Base-by-base conservation (phyloP, 805 yeast species). In the Zygoascus tannicola region DNA sequence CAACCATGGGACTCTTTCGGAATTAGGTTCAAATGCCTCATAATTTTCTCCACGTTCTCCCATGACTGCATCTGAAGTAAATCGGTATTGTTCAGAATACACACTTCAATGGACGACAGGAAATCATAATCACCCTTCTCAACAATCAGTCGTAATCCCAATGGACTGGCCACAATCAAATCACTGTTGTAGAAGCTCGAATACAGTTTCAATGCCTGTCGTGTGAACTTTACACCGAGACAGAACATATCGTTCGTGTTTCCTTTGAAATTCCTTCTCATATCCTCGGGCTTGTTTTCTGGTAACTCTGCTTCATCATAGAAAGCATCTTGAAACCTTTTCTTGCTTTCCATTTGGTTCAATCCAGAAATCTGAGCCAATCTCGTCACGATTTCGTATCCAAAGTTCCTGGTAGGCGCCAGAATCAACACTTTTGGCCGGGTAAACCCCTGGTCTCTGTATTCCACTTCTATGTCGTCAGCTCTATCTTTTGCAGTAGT, bases 391-490 rank as follows among this genome's bases (percentile, higher is more conserved):
- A 86, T 69, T 46, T 79, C 76, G 57, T 76, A 80, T 22, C 92
- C 86, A 7, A 81, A 66, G 52, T 86, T 74, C 56, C 96, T 74
- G 0, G 95, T 85, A 10, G 98, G 97, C 34, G 85, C 66, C 21
- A 92, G 63, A 4, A 90, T 76, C 44, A 92, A 65, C 1, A 82
- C 87, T 56, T 87, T 88, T 1, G 98, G 95, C 49, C 97, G 73
- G 0, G 96, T 88, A 60, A 86, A 92, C 22, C 98, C 97, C 62
- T 92, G 97, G 60, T 92, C 98, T 44, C 94, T 68, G 50, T 73
- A 71, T 54, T 85, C 94, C 47, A 74, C 79, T 41, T 71, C 75
- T 21, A 67, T 66, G 46, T 66, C 57, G 44, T 70, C 60, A 43
- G 63, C 65, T n/a, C 67, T 39, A 20, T 26, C 30, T 8, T 57